A percentile compares a stretch with the other conserved stretches of the same genome.
These are phyloP conservation scores for Phytophthora fragariae DNA, from an alignment of 352 stramenopile species.

Conservation along the genomic window DNA sequence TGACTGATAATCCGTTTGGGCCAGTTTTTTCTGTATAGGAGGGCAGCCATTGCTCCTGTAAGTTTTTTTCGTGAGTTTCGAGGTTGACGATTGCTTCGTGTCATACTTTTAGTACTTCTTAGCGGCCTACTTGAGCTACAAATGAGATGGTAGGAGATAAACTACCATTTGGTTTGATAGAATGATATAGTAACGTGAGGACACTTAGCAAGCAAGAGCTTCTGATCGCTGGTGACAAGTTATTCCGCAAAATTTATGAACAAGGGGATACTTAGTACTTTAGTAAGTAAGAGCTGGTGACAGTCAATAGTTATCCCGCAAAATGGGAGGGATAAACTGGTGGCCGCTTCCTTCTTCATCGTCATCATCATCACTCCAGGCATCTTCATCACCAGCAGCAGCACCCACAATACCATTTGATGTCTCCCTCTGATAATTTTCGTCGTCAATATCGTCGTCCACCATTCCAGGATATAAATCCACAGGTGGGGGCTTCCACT, in stretches of 20 bases:
- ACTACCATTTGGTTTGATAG: too few species aligned
- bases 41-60: too few species aligned
- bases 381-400: slow-evolving; percentile 45
- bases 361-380: slow-evolving; percentile 69
- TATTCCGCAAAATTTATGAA: not conserved
- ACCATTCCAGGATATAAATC: slow-evolving; percentile 35
- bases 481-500: slow-evolving; percentile 55
- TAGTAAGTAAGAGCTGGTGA: not conserved
- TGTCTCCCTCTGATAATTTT: not conserved
- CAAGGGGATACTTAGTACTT: not conserved
- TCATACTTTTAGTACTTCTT: too few species aligned
- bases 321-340: slow-evolving; percentile 73
- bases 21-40: too few species aligned
- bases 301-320: slow-evolving; percentile 47
- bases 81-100: too few species aligned
- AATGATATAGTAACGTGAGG: too few species aligned
- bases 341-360: slow-evolving; percentile 26
- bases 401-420: slow-evolving; percentile 14
- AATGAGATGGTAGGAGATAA: too few species aligned
- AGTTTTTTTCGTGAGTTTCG: too few species aligned
- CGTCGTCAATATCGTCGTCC: slow-evolving; percentile 17
- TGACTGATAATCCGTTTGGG: too few species aligned
- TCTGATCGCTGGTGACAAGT: too few species aligned
- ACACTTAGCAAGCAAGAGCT: too few species aligned
- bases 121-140: too few species aligned